These are phyloP conservation scores for Marasmius fiardii DNA, from an alignment of 1,284 basidiomycete species.

Conservation along the genomic window DNA sequence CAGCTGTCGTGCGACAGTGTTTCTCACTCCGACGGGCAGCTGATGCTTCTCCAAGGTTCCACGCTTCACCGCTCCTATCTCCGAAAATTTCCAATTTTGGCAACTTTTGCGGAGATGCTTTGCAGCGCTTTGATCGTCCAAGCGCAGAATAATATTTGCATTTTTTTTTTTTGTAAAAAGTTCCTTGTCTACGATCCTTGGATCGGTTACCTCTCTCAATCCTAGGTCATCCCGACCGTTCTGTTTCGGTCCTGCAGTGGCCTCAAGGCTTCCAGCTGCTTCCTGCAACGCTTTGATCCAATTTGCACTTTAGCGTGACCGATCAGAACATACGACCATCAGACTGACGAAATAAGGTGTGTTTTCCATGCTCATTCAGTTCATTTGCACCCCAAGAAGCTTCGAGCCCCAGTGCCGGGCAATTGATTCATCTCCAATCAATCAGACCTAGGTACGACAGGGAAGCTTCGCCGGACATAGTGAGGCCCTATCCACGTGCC, in stretches of 20 bases:
- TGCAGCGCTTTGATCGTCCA: too few species aligned
- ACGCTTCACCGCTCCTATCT: background rate
- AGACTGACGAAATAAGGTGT: background rate
- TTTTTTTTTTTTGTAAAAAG: background rate
- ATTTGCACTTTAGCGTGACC: background rate
- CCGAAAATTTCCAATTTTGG: background rate
- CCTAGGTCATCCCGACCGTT: too few species aligned
- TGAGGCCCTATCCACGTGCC: too few species aligned
- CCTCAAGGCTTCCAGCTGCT: background rate
- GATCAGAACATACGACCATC: background rate
- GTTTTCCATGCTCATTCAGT: background rate
- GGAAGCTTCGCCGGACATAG: too few species aligned
- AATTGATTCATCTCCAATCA: background rate
- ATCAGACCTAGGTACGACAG: background rate
- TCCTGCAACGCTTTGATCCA: background rate
- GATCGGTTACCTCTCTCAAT: too few species aligned
- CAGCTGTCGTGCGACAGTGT: background rate
- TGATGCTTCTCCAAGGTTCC: background rate
- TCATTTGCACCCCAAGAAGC: background rate
- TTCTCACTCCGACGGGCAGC: conserved; percentile 3
- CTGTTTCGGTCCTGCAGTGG: background rate
- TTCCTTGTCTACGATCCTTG: background rate
- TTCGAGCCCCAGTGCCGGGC: background rate
- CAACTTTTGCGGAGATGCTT: background rate
- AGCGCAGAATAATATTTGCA: too few species aligned